phyloP scores from a whole-genome alignment of 441 rosid genomes.

The Arabidopsis lyrata region DNA sequence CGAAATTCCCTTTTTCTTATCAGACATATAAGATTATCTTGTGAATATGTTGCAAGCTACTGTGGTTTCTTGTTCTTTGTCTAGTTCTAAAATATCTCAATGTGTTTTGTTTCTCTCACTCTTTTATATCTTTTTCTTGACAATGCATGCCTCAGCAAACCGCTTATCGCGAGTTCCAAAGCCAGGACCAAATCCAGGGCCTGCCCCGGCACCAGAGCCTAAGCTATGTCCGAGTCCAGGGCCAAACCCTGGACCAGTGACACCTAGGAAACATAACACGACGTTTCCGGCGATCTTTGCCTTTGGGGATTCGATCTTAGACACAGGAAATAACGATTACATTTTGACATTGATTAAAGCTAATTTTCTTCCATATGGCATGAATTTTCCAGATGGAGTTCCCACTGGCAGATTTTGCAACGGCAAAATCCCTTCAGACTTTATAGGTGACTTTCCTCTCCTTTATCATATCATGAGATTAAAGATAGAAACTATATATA shows the following conservation, averaged over 20 bases:
- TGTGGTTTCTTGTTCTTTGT: constrained; percentile 20
- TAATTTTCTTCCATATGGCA: constrained; percentile 61
- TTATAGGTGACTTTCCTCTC: constrained; percentile 46
- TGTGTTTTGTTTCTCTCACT: constrained; percentile 34
- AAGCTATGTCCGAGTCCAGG: constrained; percentile 3
- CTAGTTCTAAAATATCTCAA: constrained; percentile 20
- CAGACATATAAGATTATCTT: constrained; percentile 9
- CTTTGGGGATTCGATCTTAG: constrained; percentile 67
- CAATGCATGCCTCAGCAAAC: constrained; percentile 31
- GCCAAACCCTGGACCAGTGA: neutral
- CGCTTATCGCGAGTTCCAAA: constrained; percentile 4
- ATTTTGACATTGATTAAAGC: constrained; percentile 51
- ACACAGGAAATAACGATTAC: constrained; percentile 55
- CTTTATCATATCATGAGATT: neutral
- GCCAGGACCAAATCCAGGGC: neutral
- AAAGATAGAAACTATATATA: constrained; percentile 4
- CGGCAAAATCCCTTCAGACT: constrained; percentile 61
- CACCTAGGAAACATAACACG: constrained; percentile 31
- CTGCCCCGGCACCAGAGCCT: neutral
- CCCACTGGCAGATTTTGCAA: constrained; percentile 64
- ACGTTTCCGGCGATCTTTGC: constrained; percentile 57
- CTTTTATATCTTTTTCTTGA: constrained; percentile 8
- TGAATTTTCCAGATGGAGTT: constrained; percentile 48
- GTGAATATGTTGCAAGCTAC: constrained; percentile 26
- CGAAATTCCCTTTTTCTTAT: neutral